These are phyloP conservation scores for Aurantiochytrium sp. DNA, from an alignment of 108 stramenopile species.

Conservation along the genomic window DNA sequence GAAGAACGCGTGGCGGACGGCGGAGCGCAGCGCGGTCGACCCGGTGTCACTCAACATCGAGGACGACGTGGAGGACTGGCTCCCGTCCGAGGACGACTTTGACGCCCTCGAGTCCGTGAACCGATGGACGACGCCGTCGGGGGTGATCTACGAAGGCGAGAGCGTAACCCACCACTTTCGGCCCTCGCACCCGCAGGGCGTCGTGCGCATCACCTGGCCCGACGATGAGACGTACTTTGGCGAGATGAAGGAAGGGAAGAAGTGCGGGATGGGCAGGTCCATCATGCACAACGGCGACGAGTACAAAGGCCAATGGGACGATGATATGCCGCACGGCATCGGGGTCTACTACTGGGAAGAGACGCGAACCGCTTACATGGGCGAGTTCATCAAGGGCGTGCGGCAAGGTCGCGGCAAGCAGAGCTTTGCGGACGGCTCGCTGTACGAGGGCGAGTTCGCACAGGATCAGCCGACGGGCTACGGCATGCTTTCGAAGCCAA, in stretches of 20 bases:
- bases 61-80: not conserved
- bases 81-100: not conserved
- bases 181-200: not conserved
- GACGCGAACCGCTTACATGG: not conserved
- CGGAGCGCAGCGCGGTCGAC: not conserved
- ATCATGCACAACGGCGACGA: not conserved
- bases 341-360: not conserved
- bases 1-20: not conserved
- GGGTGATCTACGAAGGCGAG: not conserved
- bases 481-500: not conserved
- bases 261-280: not conserved
- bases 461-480: not conserved
- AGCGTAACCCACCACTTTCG: not conserved
- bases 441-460: not conserved
- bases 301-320: constrained; percentile 16
- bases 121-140: not conserved
- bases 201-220: not conserved
- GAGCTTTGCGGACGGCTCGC: not conserved
- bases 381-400: not conserved
- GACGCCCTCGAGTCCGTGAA: not conserved
- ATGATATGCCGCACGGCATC: not conserved
- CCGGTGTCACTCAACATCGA: not conserved
- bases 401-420: not conserved
- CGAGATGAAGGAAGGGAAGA: not conserved
- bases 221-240: not conserved